A percentile compares a stretch with the other conserved stretches of the same genome.
Evolutionary conservation across 345 rosid genomes (phyloP).

Genomic region (Brassica incana): DNA sequence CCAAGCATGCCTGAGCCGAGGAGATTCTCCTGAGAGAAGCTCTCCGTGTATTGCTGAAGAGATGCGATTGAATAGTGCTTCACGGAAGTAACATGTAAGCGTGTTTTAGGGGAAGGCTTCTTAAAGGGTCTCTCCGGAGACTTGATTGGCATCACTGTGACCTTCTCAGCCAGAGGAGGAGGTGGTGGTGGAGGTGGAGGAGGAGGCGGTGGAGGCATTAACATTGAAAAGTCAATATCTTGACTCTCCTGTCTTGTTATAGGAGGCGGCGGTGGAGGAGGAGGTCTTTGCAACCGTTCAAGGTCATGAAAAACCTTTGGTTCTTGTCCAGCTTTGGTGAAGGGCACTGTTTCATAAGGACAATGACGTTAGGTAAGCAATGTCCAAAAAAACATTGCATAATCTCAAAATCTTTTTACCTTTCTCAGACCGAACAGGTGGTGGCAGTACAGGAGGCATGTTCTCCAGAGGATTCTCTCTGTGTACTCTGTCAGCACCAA

Average conservation of each 20-base stretch:
- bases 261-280: conserved; percentile 25
- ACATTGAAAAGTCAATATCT: conserved; percentile 59
- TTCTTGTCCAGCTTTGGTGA: conserved; percentile 48
- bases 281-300: conserved; percentile 43
- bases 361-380: not conserved
- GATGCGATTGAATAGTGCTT: conserved; percentile 82
- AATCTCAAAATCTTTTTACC: conserved; percentile 43
- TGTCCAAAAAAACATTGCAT: not conserved
- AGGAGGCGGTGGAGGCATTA: conserved; percentile 47
- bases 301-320: conserved; percentile 52
- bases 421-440: conserved; percentile 59
- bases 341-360: conserved; percentile 46
- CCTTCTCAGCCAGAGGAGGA: conserved; percentile 52
- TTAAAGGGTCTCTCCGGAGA: conserved; percentile 49
- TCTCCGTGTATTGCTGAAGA: conserved; percentile 93
- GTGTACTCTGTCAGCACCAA: conserved; percentile 63
- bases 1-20: conserved; percentile 95
- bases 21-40: conserved; percentile 92
- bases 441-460: conserved; percentile 45
- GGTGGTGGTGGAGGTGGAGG: conserved; percentile 64
- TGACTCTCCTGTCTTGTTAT: conserved; percentile 48
- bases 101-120: conserved; percentile 52
- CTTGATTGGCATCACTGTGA: conserved; percentile 51
- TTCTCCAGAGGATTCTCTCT: conserved; percentile 58
- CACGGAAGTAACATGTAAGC: conserved; percentile 53